Percentiles rank a stretch among this genome's conserved stretches.
These are phyloP conservation scores for Posidonia australis DNA, from an alignment of 106 monocot species.

Conservation along the genomic window DNA sequence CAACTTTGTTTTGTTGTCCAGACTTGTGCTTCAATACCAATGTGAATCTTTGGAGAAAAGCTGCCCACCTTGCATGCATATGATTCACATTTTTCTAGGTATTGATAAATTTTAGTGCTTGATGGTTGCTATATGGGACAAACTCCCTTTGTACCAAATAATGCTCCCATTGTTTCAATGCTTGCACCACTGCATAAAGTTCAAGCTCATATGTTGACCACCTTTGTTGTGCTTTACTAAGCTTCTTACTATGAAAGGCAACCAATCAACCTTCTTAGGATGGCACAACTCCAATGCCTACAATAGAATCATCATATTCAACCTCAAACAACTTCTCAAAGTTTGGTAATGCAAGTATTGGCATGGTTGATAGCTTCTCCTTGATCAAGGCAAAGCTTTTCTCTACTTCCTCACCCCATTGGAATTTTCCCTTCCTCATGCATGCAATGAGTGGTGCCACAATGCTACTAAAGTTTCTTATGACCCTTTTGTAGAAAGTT, in stretches of 20 bases:
- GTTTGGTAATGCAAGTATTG: not conserved
- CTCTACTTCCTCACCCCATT: not conserved
- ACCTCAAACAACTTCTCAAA: not conserved
- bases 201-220: not conserved
- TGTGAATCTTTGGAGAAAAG: not conserved
- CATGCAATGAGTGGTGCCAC: conserved; percentile 6
- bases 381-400: not conserved
- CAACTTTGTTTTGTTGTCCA: not conserved
- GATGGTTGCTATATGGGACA: not conserved
- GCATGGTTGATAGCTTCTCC: not conserved
- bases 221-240: not conserved
- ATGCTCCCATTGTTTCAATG: not conserved
- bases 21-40: not conserved
- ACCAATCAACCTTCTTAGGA: not conserved
- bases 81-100: not conserved
- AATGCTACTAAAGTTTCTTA: conserved; percentile 8
- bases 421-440: not conserved
- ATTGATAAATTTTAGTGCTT: not conserved
- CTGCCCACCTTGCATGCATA: not conserved
- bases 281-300: not conserved
- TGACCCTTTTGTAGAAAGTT: conserved; percentile 14
- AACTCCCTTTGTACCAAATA: not conserved
- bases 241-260: not conserved
- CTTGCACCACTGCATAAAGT: not conserved
- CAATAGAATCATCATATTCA: not conserved